phyloP scores from a whole-genome alignment of 768 basidiomycete species.

The Heimioporus sp. region DNA sequence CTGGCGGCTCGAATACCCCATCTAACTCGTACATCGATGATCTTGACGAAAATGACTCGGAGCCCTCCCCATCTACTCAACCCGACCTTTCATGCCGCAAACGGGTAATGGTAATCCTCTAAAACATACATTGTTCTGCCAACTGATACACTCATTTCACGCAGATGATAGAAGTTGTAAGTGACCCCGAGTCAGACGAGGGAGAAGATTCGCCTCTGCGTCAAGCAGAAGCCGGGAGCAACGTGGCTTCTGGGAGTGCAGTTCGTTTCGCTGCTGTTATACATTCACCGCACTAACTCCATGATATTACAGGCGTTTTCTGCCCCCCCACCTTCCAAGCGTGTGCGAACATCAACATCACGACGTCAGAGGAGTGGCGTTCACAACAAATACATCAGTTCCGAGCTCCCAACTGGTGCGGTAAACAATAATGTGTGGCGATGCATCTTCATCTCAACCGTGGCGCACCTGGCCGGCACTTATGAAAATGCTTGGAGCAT shows the following conservation, averaged over 20 bases:
- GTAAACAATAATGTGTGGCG: constrained; percentile 1
- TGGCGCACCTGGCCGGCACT: not conserved
- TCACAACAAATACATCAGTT: constrained; percentile 6
- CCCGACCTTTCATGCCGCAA: not conserved
- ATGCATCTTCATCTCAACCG: not conserved
- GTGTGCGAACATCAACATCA: not conserved
- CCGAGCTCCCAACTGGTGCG: constrained; percentile 1
- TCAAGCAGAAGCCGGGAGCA: not conserved
- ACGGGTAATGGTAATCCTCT: not conserved
- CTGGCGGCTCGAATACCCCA: too few species aligned
- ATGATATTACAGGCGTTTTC: not conserved
- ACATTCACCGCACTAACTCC: not conserved
- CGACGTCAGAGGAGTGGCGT: not conserved
- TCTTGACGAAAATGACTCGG: not conserved
- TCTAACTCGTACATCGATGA: not conserved
- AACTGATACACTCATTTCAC: not conserved
- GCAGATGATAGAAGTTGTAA: not conserved
- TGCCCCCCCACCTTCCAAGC: not conserved
- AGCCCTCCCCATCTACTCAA: not conserved
- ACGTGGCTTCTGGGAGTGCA: not conserved
- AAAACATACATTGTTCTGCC: not conserved
- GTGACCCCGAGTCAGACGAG: not conserved
- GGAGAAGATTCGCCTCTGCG: not conserved
- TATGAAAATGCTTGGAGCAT: constrained; percentile 5
- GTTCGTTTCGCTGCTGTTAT: not conserved